Evolutionary conservation across 176 grass and related monocot species (phyloP).

Genomic region (Oryza nivara): DNA sequence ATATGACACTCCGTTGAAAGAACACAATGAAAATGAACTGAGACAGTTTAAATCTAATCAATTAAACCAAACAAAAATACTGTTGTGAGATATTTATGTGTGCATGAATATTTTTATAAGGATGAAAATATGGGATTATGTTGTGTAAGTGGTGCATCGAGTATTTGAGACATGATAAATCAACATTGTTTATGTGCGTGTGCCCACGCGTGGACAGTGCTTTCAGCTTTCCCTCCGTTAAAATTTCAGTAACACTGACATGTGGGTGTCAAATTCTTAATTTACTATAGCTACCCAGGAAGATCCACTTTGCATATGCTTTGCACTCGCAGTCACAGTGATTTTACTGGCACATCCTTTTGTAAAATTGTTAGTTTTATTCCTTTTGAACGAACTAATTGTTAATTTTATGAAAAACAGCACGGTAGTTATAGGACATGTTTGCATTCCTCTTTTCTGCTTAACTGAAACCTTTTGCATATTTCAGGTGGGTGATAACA

Average conservation of each 20-base stretch:
- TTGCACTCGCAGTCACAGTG: background rate
- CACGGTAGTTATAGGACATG: background rate
- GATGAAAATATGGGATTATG: conserved; percentile 6
- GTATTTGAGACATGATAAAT: background rate
- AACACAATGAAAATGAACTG: background rate
- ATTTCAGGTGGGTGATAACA: conserved; percentile 35
- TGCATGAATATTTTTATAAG: background rate
- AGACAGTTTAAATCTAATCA: background rate
- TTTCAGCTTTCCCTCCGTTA: background rate
- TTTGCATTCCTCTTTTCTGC: conserved; percentile 19
- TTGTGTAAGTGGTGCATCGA: background rate
- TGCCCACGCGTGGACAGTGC: background rate
- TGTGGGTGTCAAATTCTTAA: background rate
- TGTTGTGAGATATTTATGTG: background rate
- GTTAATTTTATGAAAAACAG: background rate
- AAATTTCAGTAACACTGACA: background rate
- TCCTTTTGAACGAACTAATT: background rate
- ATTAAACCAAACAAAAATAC: background rate
- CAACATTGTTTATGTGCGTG: background rate
- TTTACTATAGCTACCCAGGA: background rate
- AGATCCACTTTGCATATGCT: conserved; percentile 2
- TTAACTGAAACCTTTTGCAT: conserved; percentile 1
- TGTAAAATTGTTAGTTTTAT: conserved; percentile 7
- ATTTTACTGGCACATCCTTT: background rate
- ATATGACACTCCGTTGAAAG: background rate